Percentiles rank a stretch among this genome's conserved stretches.
Evolutionary conservation across 2,329 filamentous ascomycete species (phyloP).

Genomic region (Endocalyx cinctus): DNA sequence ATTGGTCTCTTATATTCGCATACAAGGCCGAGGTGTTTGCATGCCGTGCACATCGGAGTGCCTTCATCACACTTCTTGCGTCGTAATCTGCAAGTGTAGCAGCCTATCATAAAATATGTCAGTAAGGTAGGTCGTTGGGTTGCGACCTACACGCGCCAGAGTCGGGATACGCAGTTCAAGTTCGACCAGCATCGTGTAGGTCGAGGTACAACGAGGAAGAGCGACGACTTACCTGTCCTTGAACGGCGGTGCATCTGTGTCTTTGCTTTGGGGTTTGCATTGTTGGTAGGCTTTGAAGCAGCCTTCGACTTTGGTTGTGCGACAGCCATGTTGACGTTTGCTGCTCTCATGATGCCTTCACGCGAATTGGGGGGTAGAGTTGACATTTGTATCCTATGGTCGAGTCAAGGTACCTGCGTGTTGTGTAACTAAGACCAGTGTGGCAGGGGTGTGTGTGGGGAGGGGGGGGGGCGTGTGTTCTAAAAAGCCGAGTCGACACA

Average conservation of each 20-base stretch:
- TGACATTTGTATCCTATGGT: conserved; percentile 57
- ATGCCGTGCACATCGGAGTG: conserved; percentile 57
- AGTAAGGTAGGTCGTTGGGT: conserved; percentile 25
- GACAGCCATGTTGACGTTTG: conserved; percentile 57
- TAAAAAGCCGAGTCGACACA: no score
- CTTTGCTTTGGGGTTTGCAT: conserved; percentile 60
- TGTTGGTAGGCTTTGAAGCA: conserved; percentile 47
- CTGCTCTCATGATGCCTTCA: conserved; percentile 44
- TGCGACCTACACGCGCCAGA: conserved; percentile 17
- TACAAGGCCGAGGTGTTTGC: conserved; percentile 70
- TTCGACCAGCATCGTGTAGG: conserved; percentile 9
- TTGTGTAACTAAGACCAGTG: conserved; percentile 29
- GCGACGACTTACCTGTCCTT: conserved; percentile 72
- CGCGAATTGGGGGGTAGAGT: conserved; percentile 58
- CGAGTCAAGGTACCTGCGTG: conserved; percentile 37
- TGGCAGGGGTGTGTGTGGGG: conserved; percentile 22
- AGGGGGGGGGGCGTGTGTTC: no score
- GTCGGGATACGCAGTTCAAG: conserved; percentile 14
- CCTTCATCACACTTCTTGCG: conserved; percentile 68
- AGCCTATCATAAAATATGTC: conserved; percentile 39
- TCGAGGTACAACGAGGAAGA: conserved; percentile 10
- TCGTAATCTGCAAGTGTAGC: conserved; percentile 64
- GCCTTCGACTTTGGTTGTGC: conserved; percentile 57
- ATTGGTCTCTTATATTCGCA: conserved; percentile 96
- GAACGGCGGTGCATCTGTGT: conserved; percentile 90